phyloP scores from a whole-genome alignment of 2,329 filamentous ascomycete genomes.

The Apiospora marii region DNA sequence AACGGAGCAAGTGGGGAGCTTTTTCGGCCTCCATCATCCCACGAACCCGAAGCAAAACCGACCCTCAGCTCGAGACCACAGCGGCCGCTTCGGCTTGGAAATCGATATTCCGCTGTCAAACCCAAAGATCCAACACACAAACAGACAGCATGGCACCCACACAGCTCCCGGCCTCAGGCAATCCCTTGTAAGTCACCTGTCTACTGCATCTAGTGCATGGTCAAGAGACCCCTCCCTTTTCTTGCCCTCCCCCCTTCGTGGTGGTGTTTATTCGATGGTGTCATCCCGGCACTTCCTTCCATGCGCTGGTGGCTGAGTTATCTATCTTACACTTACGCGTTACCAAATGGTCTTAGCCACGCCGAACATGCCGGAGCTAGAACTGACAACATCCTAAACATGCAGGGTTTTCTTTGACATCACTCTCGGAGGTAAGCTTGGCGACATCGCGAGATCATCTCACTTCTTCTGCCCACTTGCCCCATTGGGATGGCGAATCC shows the following conservation, averaged over 20 bases:
- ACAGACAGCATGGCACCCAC: conserved; percentile 46
- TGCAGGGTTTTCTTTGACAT: conserved; percentile 77
- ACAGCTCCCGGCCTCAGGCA: conserved; percentile 50
- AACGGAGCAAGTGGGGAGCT: conserved; percentile 7
- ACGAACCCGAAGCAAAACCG: conserved; percentile 20
- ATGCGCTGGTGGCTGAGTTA: conserved; percentile 10
- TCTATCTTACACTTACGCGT: conserved; percentile 18
- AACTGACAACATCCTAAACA: conserved; percentile 19
- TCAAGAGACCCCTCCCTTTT: neutral
- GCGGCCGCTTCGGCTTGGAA: conserved; percentile 1
- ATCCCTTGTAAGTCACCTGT: conserved; percentile 48
- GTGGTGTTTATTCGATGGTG: conserved; percentile 28
- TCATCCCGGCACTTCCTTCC: conserved; percentile 7
- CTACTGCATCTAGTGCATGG: conserved; percentile 27
- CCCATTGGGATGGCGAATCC: neutral
- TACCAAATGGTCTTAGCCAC: conserved; percentile 39
- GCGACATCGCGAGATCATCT: conserved; percentile 16
- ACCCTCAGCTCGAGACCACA: neutral
- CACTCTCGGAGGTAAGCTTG: conserved; percentile 72
- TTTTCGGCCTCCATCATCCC: conserved; percentile 12
- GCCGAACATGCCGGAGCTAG: conserved; percentile 34
- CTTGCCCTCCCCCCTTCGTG: neutral
- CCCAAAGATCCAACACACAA: neutral
- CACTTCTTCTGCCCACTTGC: neutral
- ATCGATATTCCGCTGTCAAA: neutral